Conservation (phyloP, 306 rosid genomes). For the Vigna trinervia region DNA sequence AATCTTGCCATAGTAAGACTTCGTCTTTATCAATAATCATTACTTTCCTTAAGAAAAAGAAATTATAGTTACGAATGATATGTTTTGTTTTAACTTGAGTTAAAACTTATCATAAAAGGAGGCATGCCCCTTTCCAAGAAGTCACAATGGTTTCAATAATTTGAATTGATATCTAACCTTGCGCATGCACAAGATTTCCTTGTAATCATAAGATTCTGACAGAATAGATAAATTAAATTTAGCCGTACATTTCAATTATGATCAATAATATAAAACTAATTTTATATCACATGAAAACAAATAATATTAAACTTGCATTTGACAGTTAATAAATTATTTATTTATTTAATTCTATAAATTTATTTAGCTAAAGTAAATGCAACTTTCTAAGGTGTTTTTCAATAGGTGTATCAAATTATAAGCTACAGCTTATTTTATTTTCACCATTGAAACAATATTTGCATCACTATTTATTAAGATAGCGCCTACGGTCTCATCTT, state of each 20-base stretch:
- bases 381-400: no score
- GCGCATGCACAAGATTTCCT: not conserved
- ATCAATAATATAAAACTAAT: not conserved
- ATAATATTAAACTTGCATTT: no score
- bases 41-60: not conserved
- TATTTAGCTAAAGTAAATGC: no score
- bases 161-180: slow-evolving; percentile 37
- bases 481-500: no score
- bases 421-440: no score
- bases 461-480: no score
- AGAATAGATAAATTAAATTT: not conserved
- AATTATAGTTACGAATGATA: no score
- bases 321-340: no score
- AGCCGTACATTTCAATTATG: not conserved
- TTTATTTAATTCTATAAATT: no score
- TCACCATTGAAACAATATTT: no score
- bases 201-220: not conserved
- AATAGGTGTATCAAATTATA: no score
- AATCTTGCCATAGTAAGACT: no score
- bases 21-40: not conserved
- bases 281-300: not conserved
- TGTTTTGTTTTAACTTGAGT: not conserved
- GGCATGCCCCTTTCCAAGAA: slow-evolving; percentile 14
- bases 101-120: not conserved
- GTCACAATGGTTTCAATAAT: slow-evolving; percentile 38